Base-by-base conservation (phyloP, 495 filamentous ascomycete genomes). In the Choiromyces venosus region DNA sequence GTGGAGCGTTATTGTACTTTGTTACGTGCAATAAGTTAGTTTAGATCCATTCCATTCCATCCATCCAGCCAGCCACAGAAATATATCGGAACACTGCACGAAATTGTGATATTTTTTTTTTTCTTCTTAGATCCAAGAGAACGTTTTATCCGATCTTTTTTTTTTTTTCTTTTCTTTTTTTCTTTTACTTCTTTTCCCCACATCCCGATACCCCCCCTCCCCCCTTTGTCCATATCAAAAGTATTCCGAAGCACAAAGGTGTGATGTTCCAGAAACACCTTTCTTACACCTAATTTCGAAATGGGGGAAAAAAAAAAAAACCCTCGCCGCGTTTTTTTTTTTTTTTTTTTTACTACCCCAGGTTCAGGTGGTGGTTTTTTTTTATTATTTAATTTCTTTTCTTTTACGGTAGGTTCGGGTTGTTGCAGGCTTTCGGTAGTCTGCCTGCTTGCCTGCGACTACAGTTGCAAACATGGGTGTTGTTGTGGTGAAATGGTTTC, bases 401-500 rank as follows among this genome's bases (percentile, higher is more conserved):
- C 46, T 56, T 10, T n/a, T n/a, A n/a, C n/a, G n/a, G n/a, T n/a
- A n/a, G 46, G 46, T 56, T 56, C 46, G 46, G 46, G n/a, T 56
- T 56, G 46, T 56, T 29, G 29, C 46, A 56, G 46, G n/a, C 46
- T 56, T n/a, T 25, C n/a, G 46, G 46, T 56, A 29, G 29, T 10
- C 46, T 56, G 46, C n/a, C n/a, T n/a, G n/a, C n/a, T n/a, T n/a
- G n/a, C n/a, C n/a, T 75, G 74, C 74, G 74, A n/a, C n/a, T n/a
- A n/a, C 75, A 66, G 66, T 69, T 46, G 8, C 66, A 76, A 74
- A 77, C 75, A 74, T 76, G 75, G 56, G 46, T 40, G 16, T 68
- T 70, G 44, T 65, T n/a, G 6, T 21, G 18, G 39, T 65, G 65
- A 69, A 68, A 37, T 68, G 36, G 40, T 77, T 77, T 77, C 75